Conservation (phyloP, 306 rosid genomes). For the Hippophae rhamnoides region DNA sequence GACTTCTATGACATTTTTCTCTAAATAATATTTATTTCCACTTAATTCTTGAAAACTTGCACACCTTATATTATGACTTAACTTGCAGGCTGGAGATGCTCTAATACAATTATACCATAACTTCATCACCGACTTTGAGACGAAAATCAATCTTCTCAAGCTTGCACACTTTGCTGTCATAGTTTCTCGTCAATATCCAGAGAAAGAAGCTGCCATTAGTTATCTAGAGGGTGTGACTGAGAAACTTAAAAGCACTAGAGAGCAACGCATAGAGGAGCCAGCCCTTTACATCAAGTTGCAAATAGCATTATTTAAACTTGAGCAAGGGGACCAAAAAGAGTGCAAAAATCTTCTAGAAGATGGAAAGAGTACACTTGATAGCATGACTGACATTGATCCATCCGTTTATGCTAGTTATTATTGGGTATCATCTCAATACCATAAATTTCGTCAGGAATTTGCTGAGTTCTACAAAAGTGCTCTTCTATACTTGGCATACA, state of each 20-base stretch:
- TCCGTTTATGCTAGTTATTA: constrained; percentile 84
- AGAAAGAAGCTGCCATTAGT: constrained; percentile 82
- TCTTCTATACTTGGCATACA: constrained; percentile 95
- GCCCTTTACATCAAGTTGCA: constrained; percentile 89
- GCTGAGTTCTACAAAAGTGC: constrained; percentile 98
- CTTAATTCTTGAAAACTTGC: too few species aligned
- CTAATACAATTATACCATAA: constrained; percentile 86
- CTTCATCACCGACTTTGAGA: constrained; percentile 97
- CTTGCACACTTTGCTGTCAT: constrained; percentile 98
- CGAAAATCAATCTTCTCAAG: constrained; percentile 95
- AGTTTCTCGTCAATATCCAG: constrained; percentile 91
- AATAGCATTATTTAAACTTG: constrained; percentile 74
- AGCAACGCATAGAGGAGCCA: constrained; percentile 91
- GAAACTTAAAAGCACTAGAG: constrained; percentile 79
- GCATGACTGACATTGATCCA: constrained; percentile 99
- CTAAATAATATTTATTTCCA: too few species aligned
- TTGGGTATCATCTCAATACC: constrained; percentile 93
- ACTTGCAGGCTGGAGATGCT: constrained; percentile 95
- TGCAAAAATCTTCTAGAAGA: constrained; percentile 88
- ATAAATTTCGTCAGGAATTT: constrained; percentile 80
- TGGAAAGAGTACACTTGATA: constrained; percentile 87
- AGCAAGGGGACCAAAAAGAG: constrained; percentile 77
- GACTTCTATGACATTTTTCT: too few species aligned
- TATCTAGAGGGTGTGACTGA: constrained; percentile 88
- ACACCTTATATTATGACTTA: neutral